Percentiles rank a stretch among this genome's conserved stretches.
Conservation (phyloP, 129 eudicot species). For the Cynara cardunculus region DNA sequence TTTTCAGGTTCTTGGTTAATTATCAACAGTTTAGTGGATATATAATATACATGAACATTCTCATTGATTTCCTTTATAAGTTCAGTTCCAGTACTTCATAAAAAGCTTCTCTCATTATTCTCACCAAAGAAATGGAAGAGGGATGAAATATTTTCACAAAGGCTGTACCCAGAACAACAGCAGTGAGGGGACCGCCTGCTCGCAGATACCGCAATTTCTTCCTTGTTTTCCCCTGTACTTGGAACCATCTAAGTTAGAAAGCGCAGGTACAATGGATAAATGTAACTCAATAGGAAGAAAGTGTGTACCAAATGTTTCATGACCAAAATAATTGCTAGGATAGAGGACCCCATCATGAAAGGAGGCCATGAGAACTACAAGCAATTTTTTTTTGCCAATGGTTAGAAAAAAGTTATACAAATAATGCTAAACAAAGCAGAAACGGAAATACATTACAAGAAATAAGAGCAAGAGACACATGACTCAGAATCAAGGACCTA, state of each 20-base stretch:
- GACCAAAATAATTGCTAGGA: slow-evolving; percentile 59
- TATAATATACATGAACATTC: neutral
- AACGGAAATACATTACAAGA: neutral
- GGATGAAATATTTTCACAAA: slow-evolving; percentile 75
- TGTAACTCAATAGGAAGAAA: neutral
- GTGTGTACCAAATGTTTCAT: slow-evolving; percentile 85
- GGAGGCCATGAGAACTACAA: slow-evolving; percentile 91
- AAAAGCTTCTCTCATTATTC: slow-evolving; percentile 26
- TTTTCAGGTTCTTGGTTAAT: neutral
- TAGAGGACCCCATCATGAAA: slow-evolving; percentile 67
- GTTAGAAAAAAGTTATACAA: slow-evolving; percentile 12
- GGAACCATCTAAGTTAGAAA: slow-evolving; percentile 8
- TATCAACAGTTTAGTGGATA: neutral
- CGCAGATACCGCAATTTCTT: slow-evolving; percentile 69
- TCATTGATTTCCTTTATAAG: slow-evolving; percentile 4
- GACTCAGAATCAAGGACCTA: neutral
- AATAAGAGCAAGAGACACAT: neutral
- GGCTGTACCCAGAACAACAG: slow-evolving; percentile 82
- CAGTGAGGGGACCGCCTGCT: slow-evolving; percentile 92
- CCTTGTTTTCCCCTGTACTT: slow-evolving; percentile 65
- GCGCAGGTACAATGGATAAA: neutral
- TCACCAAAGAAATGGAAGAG: slow-evolving; percentile 83
- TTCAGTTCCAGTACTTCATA: slow-evolving; percentile 23
- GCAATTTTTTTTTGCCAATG: slow-evolving; percentile 6
- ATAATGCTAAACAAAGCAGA: neutral